Evolutionary conservation across 2,329 filamentous ascomycete species (phyloP).

Genomic region (Aspergillus ochraceus): DNA sequence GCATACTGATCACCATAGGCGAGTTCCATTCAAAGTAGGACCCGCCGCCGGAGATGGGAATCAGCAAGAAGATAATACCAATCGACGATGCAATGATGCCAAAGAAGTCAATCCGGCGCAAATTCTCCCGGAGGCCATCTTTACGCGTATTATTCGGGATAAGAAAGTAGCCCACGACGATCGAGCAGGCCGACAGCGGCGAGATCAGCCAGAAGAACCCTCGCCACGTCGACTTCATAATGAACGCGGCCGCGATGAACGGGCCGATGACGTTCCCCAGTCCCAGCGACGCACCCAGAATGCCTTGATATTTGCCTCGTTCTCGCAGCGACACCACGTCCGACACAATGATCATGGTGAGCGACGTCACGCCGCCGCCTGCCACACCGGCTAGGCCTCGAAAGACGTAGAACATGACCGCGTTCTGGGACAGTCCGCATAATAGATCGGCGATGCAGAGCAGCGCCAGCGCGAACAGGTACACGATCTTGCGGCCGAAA

Average conservation of each 20-base stretch:
- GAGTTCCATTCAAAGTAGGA: conserved; percentile 58
- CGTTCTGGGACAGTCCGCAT: conserved; percentile 58
- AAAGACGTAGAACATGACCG: conserved; percentile 62
- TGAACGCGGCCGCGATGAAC: conserved; percentile 49
- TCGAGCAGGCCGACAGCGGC: conserved; percentile 51
- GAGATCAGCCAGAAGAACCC: conserved; percentile 54
- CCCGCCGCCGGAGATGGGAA: conserved; percentile 63
- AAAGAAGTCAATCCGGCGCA: conserved; percentile 59
- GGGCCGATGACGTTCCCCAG: conserved; percentile 50
- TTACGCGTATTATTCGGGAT: conserved; percentile 54
- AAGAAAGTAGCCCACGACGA: conserved; percentile 50
- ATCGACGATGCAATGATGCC: conserved; percentile 57
- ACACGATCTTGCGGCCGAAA: conserved; percentile 60
- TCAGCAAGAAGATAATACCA: conserved; percentile 60
- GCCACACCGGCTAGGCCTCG: conserved; percentile 62
- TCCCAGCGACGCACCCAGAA: conserved; percentile 47
- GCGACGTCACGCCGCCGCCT: conserved; percentile 59
- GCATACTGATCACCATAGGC: conserved; percentile 60
- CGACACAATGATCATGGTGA: conserved; percentile 63
- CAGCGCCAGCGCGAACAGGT: conserved; percentile 54
- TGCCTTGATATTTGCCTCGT: conserved; percentile 56
- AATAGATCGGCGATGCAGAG: conserved; percentile 59
- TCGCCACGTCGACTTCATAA: conserved; percentile 45
- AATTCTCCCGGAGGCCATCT: conserved; percentile 48
- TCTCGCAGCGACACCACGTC: conserved; percentile 61